Evolutionary conservation across 257 asterid genomes (phyloP).

Genomic region (Perilla frutescens): DNA sequence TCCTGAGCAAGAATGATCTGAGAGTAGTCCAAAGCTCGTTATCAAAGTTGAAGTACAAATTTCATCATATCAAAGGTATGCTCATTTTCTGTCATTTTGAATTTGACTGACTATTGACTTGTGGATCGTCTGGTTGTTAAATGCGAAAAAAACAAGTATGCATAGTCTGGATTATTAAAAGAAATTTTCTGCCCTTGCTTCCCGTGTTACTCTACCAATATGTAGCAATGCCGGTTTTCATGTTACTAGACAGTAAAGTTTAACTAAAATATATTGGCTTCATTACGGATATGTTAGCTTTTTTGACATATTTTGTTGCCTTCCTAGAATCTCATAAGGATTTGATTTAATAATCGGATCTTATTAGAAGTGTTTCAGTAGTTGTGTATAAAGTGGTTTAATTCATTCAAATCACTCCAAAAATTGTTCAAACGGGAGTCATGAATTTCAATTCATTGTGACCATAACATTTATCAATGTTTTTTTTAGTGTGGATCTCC

Average conservation of each 20-base stretch:
- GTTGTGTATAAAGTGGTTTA: no score
- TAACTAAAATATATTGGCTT: not conserved
- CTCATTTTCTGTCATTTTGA: not conserved
- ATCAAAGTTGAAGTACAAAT: conserved; percentile 21
- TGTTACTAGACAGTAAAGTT: not conserved
- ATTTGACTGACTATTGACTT: not conserved
- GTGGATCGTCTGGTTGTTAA: conserved; percentile 1
- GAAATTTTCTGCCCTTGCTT: conserved; percentile 4
- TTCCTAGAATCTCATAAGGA: not conserved
- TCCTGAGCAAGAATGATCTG: conserved; percentile 33
- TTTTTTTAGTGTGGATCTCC: no score
- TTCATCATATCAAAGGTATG: conserved; percentile 39
- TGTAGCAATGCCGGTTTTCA: not conserved
- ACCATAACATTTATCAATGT: no score
- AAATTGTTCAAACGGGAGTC: no score
- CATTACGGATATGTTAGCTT: not conserved
- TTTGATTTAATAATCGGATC: not conserved
- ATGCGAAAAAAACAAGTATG: not conserved
- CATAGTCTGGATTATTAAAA: not conserved
- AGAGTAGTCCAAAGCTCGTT: conserved; percentile 24
- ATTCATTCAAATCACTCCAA: no score
- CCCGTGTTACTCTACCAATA: not conserved
- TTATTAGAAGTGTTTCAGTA: no score
- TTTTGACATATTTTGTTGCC: not conserved
- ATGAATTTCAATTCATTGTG: no score